A percentile compares a stretch with the other conserved stretches of the same genome.
These are phyloP conservation scores for Fusarium sp. DNA, from an alignment of 2,329 filamentous ascomycete species.

Conservation along the genomic window DNA sequence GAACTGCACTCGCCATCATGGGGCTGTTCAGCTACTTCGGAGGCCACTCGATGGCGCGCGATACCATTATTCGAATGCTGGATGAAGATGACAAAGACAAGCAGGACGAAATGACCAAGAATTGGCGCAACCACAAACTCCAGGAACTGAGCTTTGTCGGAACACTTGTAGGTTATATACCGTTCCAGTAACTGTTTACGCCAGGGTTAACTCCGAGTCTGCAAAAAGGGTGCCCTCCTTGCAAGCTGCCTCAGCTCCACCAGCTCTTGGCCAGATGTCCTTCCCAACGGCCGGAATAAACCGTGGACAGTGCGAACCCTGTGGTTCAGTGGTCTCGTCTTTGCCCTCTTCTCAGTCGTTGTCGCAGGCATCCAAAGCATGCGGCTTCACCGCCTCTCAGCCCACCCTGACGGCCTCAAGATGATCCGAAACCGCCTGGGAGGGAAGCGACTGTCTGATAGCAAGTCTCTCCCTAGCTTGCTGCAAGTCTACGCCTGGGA, in stretches of 20 bases:
- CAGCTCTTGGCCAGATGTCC: constrained; percentile 17
- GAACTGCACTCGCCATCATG: not conserved
- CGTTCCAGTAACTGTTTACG: accelerated
- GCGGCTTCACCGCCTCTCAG: constrained; percentile 19
- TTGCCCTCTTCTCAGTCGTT: constrained; percentile 22
- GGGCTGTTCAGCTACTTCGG: constrained; percentile 5
- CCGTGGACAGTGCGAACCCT: constrained; percentile 16
- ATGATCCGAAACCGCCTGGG: constrained; percentile 11
- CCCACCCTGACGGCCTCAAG: constrained; percentile 14
- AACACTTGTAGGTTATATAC: constrained; percentile 9
- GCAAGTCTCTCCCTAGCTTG: constrained; percentile 7
- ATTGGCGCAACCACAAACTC: constrained; percentile 22
- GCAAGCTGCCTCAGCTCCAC: constrained; percentile 26
- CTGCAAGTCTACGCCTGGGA: constrained; percentile 22
- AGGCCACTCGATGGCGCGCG: constrained; percentile 2
- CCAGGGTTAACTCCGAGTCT: not conserved
- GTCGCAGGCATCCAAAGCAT: constrained; percentile 22
- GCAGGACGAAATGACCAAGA: constrained; percentile 24
- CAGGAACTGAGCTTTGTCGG: constrained; percentile 22
- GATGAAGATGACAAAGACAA: constrained; percentile 8
- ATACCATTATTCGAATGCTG: constrained; percentile 23
- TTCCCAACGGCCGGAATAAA: constrained; percentile 15
- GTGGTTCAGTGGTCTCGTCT: constrained; percentile 15
- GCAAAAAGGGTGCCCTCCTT: constrained; percentile 14
- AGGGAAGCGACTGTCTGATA: not conserved